Evolutionary conservation across 345 rosid genomes (phyloP), one percentile per base, ranked within the genome.

Genomic region (Salix suchowensis): DNA sequence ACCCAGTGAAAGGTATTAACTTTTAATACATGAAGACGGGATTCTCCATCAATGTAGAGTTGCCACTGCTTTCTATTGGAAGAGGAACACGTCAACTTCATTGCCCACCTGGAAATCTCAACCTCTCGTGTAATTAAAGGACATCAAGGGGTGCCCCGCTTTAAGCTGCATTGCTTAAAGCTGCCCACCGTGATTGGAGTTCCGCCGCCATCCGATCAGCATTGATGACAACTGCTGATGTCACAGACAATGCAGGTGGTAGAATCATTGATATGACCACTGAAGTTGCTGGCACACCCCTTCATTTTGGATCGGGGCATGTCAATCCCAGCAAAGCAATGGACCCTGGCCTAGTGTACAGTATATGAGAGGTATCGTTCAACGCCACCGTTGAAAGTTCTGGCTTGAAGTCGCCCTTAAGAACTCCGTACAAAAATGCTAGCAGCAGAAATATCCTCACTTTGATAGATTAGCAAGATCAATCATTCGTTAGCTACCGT

Each of bases 261-360:
- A 13, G 55, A 30, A 88, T 86, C 81, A 72, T 70, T 0, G 88
- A 86, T 54, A 80, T 82, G 86, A 79, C 78, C 23, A 76, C 79
- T 0, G 78, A 69, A 52, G 79, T 61, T 39, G 77, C 82, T 0
- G 88, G 84, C 9, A 85, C 88, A 3, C 87, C 91, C n/a, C 88
- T 88, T 28, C 82, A 86, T 67, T 88, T 76, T 3, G 87, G 90
- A 6, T 81, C 90, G 16, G 91, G 91, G 13, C 90, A 85, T 42
- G 36, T 84, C 16, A 77, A 85, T 68, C 89, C 85, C 0, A 80
- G 78, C 62, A 85, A 76, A 50, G 88, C 87, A 55, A 61, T 79
- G 75, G 85, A 88, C 58, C 93, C 88, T 0, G 84, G 88, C 13
- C 86, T 89, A 21, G 81, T 88, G 9, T 88, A 88, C 39, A 55